Percentiles rank a stretch among this genome's conserved stretches.
Conservation (phyloP, 2,329 filamentous ascomycete species). For the Aspergillus japonicus region DNA sequence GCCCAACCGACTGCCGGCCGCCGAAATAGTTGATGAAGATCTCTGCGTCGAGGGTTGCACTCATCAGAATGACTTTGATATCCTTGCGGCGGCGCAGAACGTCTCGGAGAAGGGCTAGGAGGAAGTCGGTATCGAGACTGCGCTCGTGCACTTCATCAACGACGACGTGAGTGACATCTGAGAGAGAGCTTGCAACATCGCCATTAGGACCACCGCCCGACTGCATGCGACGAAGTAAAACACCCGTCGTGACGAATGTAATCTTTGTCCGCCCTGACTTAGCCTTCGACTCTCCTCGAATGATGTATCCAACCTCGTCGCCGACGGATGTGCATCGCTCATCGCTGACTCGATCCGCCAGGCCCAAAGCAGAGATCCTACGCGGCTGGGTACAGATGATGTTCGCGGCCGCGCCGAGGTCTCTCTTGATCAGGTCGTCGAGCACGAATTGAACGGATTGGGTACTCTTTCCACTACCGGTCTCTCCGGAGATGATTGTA, state of each 20-base stretch:
- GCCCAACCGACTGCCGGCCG: slow-evolving; percentile 67
- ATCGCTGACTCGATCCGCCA: slow-evolving; percentile 91
- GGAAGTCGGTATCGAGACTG: slow-evolving; percentile 90
- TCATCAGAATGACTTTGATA: slow-evolving; percentile 92
- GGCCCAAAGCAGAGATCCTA: slow-evolving; percentile 86
- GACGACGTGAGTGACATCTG: slow-evolving; percentile 89
- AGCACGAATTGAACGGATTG: slow-evolving; percentile 95
- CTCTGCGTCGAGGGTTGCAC: slow-evolving; percentile 85
- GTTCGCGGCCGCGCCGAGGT: slow-evolving; percentile 74
- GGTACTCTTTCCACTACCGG: slow-evolving; percentile 93
- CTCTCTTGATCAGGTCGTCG: slow-evolving; percentile 78
- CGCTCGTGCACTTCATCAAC: slow-evolving; percentile 97
- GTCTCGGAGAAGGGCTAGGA: slow-evolving; percentile 82
- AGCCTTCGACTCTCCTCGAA: slow-evolving; percentile 82
- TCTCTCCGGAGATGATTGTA: slow-evolving; percentile 95
- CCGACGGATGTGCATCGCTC: slow-evolving; percentile 81
- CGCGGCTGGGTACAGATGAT: slow-evolving; percentile 96
- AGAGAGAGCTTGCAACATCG: slow-evolving; percentile 76
- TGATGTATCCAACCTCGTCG: slow-evolving; percentile 85
- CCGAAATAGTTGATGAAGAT: slow-evolving; percentile 84
- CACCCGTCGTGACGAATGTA: slow-evolving; percentile 93
- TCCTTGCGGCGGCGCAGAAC: slow-evolving; percentile 72
- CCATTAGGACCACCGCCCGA: slow-evolving; percentile 77
- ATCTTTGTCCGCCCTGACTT: slow-evolving; percentile 74
- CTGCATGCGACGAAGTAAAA: slow-evolving; percentile 85